Base-by-base conservation (phyloP, 2,329 filamentous ascomycete genomes). In the Whalleya microplaca region DNA sequence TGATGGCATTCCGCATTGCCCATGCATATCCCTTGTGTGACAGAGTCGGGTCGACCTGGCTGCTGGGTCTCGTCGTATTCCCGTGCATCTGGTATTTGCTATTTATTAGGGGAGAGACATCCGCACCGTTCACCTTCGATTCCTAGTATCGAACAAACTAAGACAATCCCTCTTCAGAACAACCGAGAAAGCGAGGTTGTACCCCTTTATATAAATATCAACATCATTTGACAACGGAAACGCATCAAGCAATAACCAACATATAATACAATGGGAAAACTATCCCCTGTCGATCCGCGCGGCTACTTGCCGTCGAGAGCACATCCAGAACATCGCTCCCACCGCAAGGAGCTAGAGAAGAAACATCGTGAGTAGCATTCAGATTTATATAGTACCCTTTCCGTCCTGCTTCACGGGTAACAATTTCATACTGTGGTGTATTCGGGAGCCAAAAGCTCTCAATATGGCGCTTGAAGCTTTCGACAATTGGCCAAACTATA, bases 341-440 rank as follows among this genome's bases (percentile, higher is more conserved):
- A 37, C 21, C 72, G 73, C 58, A 77, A 79, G 53, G 58, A 73
- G 29, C 58, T 76, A 45, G 76, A 78, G 54, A 75, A 76, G 61
- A 64, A 75, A 27, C 63, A 69, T 56, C 73, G n/a, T n/a, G n/a
- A n/a, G n/a, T n/a, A n/a, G n/a, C n/a, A n/a, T n/a, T n/a, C n/a
- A n/a, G n/a, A n/a, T n/a, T n/a, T n/a, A n/a, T n/a, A n/a, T n/a
- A n/a, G n/a, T n/a, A n/a, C n/a, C n/a, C n/a, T n/a, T n/a, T n/a
- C n/a, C n/a, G n/a, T n/a, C n/a, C n/a, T n/a, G n/a, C n/a, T n/a
- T n/a, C n/a, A n/a, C n/a, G n/a, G n/a, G n/a, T n/a, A n/a, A n/a
- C n/a, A n/a, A n/a, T n/a, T n/a, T n/a, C n/a, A n/a, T n/a, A n/a
- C n/a, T n/a, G n/a, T n/a, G n/a, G n/a, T n/a, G n/a, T n/a, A n/a